These are phyloP conservation scores for Acanthamoeba healyi DNA, from an alignment of 208 protist species.

Conservation along the genomic window DNA sequence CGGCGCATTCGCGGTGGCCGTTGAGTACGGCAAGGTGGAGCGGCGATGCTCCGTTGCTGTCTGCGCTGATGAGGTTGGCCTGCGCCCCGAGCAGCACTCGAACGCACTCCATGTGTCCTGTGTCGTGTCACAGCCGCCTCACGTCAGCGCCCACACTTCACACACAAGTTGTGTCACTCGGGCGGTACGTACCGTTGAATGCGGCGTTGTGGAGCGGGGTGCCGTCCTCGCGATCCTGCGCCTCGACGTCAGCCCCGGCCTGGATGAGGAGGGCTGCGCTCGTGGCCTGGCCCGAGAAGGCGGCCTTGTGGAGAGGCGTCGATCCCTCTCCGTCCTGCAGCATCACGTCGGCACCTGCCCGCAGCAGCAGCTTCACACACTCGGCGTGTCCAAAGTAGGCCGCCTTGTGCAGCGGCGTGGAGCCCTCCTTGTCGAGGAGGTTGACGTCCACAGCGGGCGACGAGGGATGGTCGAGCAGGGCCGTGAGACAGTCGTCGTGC, in stretches of 20 bases:
- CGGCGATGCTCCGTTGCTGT: conserved; percentile 5
- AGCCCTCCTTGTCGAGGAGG: conserved; percentile 39
- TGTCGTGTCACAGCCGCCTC: not conserved
- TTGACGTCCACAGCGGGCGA: not conserved
- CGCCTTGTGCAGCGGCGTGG: conserved; percentile 41
- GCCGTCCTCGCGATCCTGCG: conserved; percentile 24
- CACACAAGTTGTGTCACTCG: not conserved
- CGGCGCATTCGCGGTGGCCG: conserved; percentile 3
- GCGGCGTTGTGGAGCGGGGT: conserved; percentile 49
- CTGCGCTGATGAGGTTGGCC: conserved; percentile 40
- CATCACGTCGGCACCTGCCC: not conserved
- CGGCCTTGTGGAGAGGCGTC: conserved; percentile 33
- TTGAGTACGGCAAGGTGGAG: conserved; percentile 40
- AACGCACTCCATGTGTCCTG: conserved; percentile 23
- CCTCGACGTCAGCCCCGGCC: conserved; percentile 8
- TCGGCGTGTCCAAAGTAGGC: conserved; percentile 10
- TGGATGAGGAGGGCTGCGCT: conserved; percentile 28
- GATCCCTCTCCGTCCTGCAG: conserved; percentile 40
- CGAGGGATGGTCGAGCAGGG: not conserved
- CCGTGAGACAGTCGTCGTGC: conserved; percentile 1
- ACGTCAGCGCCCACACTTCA: not conserved
- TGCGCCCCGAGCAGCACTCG: not conserved
- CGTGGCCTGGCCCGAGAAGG: conserved; percentile 10
- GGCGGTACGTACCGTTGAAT: not conserved
- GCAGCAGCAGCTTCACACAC: conserved; percentile 25